Evolutionary conservation across 352 stramenopile species (phyloP).

Genomic region (Phytophthora pini): DNA sequence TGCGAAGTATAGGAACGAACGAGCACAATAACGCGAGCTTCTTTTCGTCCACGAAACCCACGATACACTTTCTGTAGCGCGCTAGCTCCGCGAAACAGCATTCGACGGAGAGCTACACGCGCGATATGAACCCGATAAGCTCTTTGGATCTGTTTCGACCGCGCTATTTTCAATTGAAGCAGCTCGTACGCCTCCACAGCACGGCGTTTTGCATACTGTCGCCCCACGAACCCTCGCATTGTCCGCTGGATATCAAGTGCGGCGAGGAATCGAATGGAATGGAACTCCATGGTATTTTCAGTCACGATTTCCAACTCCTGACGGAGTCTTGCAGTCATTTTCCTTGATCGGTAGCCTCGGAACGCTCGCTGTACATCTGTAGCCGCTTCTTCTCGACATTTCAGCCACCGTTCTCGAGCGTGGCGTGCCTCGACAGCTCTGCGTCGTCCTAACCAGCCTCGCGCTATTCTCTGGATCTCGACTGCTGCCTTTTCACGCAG

Average conservation of each 20-base stretch:
- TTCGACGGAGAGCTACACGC: slow-evolving; percentile 43
- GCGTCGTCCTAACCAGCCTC: slow-evolving; percentile 49
- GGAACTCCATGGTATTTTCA: slow-evolving; percentile 20
- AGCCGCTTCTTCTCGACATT: slow-evolving; percentile 33
- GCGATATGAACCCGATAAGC: slow-evolving; percentile 60
- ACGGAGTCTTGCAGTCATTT: slow-evolving; percentile 17
- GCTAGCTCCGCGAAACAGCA: slow-evolving; percentile 46
- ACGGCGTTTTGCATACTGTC: slow-evolving; percentile 26
- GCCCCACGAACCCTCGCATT: slow-evolving; percentile 50
- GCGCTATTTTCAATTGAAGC: slow-evolving; percentile 26
- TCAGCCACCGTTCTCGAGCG: slow-evolving; percentile 18
- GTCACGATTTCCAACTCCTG: slow-evolving; percentile 22
- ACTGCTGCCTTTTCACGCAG: slow-evolving; percentile 39
- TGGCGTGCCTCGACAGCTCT: slow-evolving; percentile 28
- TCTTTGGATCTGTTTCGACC: slow-evolving; percentile 55
- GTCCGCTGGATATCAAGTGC: slow-evolving; percentile 50
- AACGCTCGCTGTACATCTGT: slow-evolving; percentile 50
- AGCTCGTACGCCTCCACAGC: slow-evolving; percentile 29
- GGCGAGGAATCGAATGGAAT: slow-evolving; percentile 18
- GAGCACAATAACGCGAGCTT: slow-evolving; percentile 48
- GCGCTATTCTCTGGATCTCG: slow-evolving; percentile 46
- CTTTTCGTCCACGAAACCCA: slow-evolving; percentile 47
- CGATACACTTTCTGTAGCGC: slow-evolving; percentile 66
- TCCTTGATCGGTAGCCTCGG: slow-evolving; percentile 39
- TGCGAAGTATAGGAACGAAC: slow-evolving; percentile 40